Evolutionary conservation across 192 early-diverging fungal genomes (phyloP), one percentile per base, ranked within the genome.

Genomic region (Backusella australiensis): DNA sequence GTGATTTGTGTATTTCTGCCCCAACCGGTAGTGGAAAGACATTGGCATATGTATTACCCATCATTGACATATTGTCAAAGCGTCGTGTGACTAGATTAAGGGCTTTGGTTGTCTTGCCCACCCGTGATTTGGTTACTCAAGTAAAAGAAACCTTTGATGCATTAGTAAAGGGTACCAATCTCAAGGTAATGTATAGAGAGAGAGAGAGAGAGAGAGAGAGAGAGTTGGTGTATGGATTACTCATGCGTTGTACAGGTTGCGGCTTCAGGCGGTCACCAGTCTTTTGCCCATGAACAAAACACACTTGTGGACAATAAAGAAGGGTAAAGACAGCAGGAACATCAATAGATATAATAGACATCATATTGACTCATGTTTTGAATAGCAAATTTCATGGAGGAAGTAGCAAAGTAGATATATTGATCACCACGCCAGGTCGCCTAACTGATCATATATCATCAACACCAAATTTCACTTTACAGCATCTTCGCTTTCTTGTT

Each of bases 1-100:
- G 95, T 23, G 96, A 98, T 79, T 77, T 99, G 29, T 96, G 96
- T 77, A 96, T 99, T 17, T 96, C 96, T 9, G 94, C 96, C 21
- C 93, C 97, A 0, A 99, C 98, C 0, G 98, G 98, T 36, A 94
- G 92, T 67, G 98, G 98, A 29, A 99, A 99, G 80, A 99, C 98
- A 2, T 82, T 99, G 42, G 96, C 97, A 0, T 99, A 96, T 87
- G 96, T 96, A 6, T 77, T 99, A 19, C 98, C 98, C 1, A 94
- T 99, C 71, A 88, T 98, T 32, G 95, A 93, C 80, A 89, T 91
- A 66, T 81, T 99, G 21, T 87, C 90, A 9, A 78, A 82, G 39
- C 89, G 97, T 17, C 80, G 93, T 26, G 89, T 97, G 4, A 89
- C 91, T 6, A 88, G 97, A 38, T 84, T 98, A 44, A 87, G 97